Evolutionary conservation across 371 early-diverging fungal species (phyloP).

Genomic region (Synchytrium microbalum): DNA sequence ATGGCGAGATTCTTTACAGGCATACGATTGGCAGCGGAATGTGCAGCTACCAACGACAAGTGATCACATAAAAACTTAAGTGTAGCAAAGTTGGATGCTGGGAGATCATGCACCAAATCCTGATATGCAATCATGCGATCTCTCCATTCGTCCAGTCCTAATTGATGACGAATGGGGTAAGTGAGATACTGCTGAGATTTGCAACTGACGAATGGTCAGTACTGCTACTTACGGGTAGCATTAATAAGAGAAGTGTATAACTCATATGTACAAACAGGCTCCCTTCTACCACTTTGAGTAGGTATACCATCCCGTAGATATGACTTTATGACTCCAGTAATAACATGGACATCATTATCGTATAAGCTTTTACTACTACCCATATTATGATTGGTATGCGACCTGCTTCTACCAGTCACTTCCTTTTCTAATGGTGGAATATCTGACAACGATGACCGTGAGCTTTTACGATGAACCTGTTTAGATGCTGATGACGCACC

Average conservation of each 20-base stretch:
- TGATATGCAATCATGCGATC: conserved; percentile 35
- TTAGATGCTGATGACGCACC: conserved; percentile 16
- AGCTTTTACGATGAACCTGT: conserved; percentile 12
- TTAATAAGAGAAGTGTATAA: conserved; percentile 32
- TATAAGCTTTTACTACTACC: conserved; percentile 19
- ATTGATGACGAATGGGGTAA: neutral
- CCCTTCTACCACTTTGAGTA: conserved; percentile 13
- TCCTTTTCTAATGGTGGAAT: conserved; percentile 9
- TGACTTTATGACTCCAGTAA: conserved; percentile 34
- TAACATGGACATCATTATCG: conserved; percentile 43
- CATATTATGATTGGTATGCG: neutral
- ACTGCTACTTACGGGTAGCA: conserved; percentile 27
- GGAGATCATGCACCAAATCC: conserved; percentile 37
- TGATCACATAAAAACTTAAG: conserved; percentile 35
- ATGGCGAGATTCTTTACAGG: conserved; percentile 34
- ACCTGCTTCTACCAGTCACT: conserved; percentile 4
- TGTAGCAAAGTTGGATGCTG: conserved; percentile 26
- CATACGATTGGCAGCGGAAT: conserved; percentile 33
- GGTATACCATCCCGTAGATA: conserved; percentile 33
- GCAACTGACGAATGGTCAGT: neutral
- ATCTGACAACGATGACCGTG: conserved; percentile 28
- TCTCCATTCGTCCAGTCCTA: conserved; percentile 32
- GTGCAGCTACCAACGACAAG: conserved; percentile 23
- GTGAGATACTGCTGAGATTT: neutral
- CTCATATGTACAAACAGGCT: conserved; percentile 29